These are phyloP conservation scores for Neoboletus magnificus DNA, from an alignment of 768 basidiomycete genomes.

Conservation along the genomic window DNA sequence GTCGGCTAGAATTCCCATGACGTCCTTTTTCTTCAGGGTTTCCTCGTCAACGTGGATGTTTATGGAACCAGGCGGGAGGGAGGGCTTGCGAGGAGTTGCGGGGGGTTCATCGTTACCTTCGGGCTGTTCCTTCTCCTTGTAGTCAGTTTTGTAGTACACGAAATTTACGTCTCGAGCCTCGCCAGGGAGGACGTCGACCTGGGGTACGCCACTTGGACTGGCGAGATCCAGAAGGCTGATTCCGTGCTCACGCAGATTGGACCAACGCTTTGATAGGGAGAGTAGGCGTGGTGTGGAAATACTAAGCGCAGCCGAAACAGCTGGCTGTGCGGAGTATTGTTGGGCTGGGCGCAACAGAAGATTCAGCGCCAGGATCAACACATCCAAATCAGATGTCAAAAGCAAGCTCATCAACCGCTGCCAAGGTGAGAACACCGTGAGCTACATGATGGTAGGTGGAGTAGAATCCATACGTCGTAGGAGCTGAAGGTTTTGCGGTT, in stretches of 20 bases:
- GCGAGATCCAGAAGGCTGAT: constrained; percentile 74
- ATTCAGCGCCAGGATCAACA: constrained; percentile 78
- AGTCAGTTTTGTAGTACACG: constrained; percentile 71
- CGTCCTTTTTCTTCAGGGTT: constrained; percentile 54
- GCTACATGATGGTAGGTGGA: not conserved
- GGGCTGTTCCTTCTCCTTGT: constrained; percentile 43
- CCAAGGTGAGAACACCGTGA: constrained; percentile 4
- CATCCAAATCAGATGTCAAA: constrained; percentile 83
- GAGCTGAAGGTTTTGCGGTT: constrained; percentile 95
- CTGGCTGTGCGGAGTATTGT: constrained; percentile 87
- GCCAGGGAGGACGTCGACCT: constrained; percentile 60
- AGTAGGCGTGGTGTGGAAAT: constrained; percentile 79
- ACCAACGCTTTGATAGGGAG: constrained; percentile 82
- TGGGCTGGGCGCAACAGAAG: constrained; percentile 90
- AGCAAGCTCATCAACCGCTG: constrained; percentile 90
- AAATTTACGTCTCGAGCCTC: constrained; percentile 80
- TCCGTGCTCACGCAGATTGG: constrained; percentile 75
- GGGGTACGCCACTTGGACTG: constrained; percentile 46
- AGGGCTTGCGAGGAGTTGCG: constrained; percentile 48
- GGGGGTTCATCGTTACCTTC: constrained; percentile 45
- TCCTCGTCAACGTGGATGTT: constrained; percentile 61
- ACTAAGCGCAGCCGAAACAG: constrained; percentile 78
- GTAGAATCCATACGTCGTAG: constrained; percentile 78
- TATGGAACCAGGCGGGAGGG: constrained; percentile 46
- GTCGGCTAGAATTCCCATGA: constrained; percentile 79